Evolutionary conservation across 2,329 filamentous ascomycete genomes (phyloP).

Genomic region (Penicillium sp.): DNA sequence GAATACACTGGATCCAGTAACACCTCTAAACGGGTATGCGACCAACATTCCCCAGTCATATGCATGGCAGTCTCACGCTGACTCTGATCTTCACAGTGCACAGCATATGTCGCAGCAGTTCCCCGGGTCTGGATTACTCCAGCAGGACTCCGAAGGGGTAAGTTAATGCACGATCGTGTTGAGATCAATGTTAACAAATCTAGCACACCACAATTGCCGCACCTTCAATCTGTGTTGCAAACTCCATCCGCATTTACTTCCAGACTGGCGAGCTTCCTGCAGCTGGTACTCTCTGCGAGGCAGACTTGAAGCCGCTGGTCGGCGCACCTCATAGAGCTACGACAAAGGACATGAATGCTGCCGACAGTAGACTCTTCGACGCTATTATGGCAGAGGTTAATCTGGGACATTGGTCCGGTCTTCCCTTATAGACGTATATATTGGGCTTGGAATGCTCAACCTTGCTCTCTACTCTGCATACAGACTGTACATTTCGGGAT

Average conservation of each 20-base stretch:
- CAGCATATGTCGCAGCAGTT: slow-evolving; percentile 39
- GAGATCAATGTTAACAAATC: background rate
- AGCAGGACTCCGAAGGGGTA: slow-evolving; percentile 43
- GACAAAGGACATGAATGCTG: slow-evolving; percentile 5
- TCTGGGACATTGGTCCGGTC: background rate
- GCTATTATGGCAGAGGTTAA: slow-evolving; percentile 18
- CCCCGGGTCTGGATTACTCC: slow-evolving; percentile 42
- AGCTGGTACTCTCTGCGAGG: slow-evolving; percentile 33
- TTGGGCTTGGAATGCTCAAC: background rate
- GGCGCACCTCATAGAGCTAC: slow-evolving; percentile 11
- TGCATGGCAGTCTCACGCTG: background rate
- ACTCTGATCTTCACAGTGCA: slow-evolving; percentile 20
- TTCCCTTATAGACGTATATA: background rate
- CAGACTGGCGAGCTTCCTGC: slow-evolving; percentile 38
- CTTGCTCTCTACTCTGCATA: too few relatives aligned
- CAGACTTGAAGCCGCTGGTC: slow-evolving; percentile 34
- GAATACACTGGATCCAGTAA: slow-evolving; percentile 57
- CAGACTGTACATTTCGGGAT: background rate
- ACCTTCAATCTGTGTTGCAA: slow-evolving; percentile 36
- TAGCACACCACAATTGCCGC: slow-evolving; percentile 34
- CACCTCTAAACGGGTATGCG: slow-evolving; percentile 44
- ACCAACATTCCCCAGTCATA: background rate
- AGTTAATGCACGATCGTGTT: slow-evolving; percentile 20
- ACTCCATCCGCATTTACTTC: slow-evolving; percentile 39
- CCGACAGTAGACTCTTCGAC: slow-evolving; percentile 13